Evolutionary conservation across 306 rosid genomes (phyloP), one percentile per base, ranked within the genome.

Genomic region (Lathyrus tuberosus): DNA sequence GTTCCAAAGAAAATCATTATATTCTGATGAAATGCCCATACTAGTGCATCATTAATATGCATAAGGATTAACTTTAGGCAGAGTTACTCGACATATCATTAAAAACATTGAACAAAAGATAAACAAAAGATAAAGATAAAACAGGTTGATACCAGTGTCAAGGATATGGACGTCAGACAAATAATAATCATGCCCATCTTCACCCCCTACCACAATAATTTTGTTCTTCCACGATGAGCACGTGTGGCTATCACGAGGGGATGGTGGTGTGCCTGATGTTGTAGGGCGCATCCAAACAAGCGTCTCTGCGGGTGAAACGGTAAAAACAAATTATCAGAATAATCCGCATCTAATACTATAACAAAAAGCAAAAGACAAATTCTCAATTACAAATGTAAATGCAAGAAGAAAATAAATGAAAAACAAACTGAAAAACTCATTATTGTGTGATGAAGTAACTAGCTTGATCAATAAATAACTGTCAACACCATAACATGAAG

Each of bases 221-320:
- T 86, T 91, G 83, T 89, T 95, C 84, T 83, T 87, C 95, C 95
- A 95, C 46, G 97, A 81, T 30, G 99, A 91, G 83, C 96, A 95
- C 54, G 87, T 84, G 73, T 95, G 99, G 89, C 99, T 95, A 75
- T 87, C 97, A 0, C 99, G 99, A 62, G 96, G 95, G 71, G 97
- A 87, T 49, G 99, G 99, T 2, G 95, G 91, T 65, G 82, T 66
- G 78, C 99, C 97, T 14, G 91, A 78, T 76, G 99, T 86, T 40
- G 79, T 75, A 65, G 95, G 95, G 43, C 78, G 79, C 75, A 82
- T 95, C 99, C 99, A 95, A 24, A 85, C 96, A 82, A 87, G 84
- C 0, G 97, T 95, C 88, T 95, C 99, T 95, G 71, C 64, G 78
- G 84, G 64, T 74, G 64, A 52, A 53, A 53, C 72, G 51, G 62